Conservation (phyloP, 495 filamentous ascomycete genomes). For the Podospora pseudocomata region DNA sequence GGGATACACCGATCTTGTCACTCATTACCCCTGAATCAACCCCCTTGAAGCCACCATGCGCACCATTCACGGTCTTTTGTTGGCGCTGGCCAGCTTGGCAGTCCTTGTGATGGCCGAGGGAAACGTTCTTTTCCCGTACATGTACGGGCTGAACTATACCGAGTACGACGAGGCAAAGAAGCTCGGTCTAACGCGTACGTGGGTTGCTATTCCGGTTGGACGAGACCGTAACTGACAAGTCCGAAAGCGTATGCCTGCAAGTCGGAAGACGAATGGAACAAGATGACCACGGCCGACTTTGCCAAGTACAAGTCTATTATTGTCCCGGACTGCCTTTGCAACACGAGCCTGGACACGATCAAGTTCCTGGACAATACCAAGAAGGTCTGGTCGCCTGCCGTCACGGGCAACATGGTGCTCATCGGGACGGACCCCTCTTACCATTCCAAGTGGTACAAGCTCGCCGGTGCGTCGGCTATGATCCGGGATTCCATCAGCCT, state of each 20-base stretch:
- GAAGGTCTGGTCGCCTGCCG: slow-evolving; percentile 29
- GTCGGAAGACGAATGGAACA: slow-evolving; percentile 29
- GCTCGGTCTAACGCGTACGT: slow-evolving; percentile 25
- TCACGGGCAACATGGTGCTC: slow-evolving; percentile 33
- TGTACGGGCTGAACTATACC: slow-evolving; percentile 21
- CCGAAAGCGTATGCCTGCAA: slow-evolving; percentile 28
- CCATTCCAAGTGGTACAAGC: slow-evolving; percentile 27
- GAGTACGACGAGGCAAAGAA: slow-evolving; percentile 20
- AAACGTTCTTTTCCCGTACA: slow-evolving; percentile 21
- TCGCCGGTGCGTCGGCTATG: slow-evolving; percentile 28
- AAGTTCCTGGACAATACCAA: slow-evolving; percentile 33
- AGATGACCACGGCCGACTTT: slow-evolving; percentile 32
- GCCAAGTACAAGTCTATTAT: slow-evolving; percentile 34
- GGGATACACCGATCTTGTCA: slow-evolving; percentile 7
- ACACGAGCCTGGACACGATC: slow-evolving; percentile 25
- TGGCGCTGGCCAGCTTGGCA: slow-evolving; percentile 25
- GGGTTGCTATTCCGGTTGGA: neutral
- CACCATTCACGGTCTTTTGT: slow-evolving; percentile 7
- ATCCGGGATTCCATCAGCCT: slow-evolving; percentile 30
- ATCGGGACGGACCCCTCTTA: slow-evolving; percentile 34
- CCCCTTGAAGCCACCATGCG: slow-evolving; percentile 19
- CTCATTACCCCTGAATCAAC: slow-evolving; percentile 10
- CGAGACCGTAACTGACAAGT: slow-evolving; percentile 13
- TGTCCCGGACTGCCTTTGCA: slow-evolving; percentile 29
- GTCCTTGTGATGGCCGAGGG: slow-evolving; percentile 14